Conservation (phyloP, 2,329 filamentous ascomycete species). For the Pezicula rhizophila region DNA sequence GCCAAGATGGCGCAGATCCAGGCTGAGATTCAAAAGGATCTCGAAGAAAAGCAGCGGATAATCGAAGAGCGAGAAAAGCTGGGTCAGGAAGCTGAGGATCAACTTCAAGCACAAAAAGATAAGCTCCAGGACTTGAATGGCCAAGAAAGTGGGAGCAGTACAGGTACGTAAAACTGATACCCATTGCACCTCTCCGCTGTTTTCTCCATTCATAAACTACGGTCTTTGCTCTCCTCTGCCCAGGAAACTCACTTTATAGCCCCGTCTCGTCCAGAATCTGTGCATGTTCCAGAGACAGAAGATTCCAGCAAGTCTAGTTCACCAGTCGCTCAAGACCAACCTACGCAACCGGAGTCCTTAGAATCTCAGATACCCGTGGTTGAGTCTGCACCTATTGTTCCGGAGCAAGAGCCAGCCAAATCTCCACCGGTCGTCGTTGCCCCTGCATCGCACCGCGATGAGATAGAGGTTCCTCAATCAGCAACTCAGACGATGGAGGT, state of each 20-base stretch:
- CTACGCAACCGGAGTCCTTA: neutral
- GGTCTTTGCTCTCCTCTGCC: neutral
- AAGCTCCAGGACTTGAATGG: constrained; percentile 23
- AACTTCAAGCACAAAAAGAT: constrained; percentile 27
- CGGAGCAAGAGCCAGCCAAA: no score
- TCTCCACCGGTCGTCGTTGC: no score
- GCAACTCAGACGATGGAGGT: neutral
- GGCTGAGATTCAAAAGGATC: constrained; percentile 21
- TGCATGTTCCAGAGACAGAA: neutral
- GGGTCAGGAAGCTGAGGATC: constrained; percentile 27
- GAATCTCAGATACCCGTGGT: no score
- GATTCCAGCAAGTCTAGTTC: neutral
- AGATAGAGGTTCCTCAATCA: neutral
- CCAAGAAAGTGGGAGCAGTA: constrained; percentile 17
- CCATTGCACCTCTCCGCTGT: neutral
- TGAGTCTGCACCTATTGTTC: no score
- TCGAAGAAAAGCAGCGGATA: constrained; percentile 27
- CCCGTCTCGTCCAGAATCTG: constrained; percentile 4
- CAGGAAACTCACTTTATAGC: constrained; percentile 16
- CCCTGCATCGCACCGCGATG: no score
- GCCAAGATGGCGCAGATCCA: constrained; percentile 26
- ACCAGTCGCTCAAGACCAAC: neutral
- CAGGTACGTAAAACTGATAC: constrained; percentile 15
- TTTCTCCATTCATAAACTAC: constrained; percentile 1
- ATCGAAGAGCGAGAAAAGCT: constrained; percentile 29